A percentile compares a stretch with the other conserved stretches of the same genome.
Evolutionary conservation across 352 stramenopile species (phyloP).

Genomic region (Globisporangium solare): DNA sequence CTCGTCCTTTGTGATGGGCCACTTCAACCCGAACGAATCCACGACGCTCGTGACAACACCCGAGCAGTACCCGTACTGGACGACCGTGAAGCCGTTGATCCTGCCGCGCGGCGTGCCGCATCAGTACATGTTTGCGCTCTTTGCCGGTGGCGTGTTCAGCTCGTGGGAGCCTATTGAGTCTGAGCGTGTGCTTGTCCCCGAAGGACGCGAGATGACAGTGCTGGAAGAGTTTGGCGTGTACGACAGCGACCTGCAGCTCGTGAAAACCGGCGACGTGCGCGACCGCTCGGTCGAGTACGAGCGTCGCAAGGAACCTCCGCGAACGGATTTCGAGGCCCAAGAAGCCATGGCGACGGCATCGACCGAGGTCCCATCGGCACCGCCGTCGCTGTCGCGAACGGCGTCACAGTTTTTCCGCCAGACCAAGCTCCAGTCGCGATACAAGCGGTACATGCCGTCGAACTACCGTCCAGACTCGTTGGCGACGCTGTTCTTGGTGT

Average conservation of each 20-base stretch:
- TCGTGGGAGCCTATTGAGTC: conserved; percentile 76
- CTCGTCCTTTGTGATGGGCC: conserved; percentile 81
- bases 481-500: conserved; percentile 87
- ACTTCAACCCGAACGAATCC: conserved; percentile 85
- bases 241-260: conserved; percentile 55
- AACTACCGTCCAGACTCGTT: conserved; percentile 59
- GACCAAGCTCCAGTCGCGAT: conserved; percentile 75
- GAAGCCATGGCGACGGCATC: conserved; percentile 5
- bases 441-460: conserved; percentile 72
- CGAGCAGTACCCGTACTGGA: conserved; percentile 96
- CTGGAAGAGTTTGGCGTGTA: conserved; percentile 73
- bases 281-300: conserved; percentile 68
- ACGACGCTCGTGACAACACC: conserved; percentile 95
- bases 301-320: conserved; percentile 20
- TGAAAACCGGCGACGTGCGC: conserved; percentile 44
- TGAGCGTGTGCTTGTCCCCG: conserved; percentile 66
- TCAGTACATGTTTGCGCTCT: conserved; percentile 90
- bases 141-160: conserved; percentile 80
- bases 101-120: conserved; percentile 79
- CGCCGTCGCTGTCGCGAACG: conserved; percentile 20
- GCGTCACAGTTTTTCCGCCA: conserved; percentile 53
- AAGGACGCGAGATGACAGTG: conserved; percentile 79
- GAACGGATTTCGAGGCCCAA: conserved; percentile 12
- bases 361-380: conserved; percentile 10
- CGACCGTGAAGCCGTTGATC: conserved; percentile 91